Evolutionary conservation across 805 yeast species (phyloP), one percentile per base, ranked within the genome.

Genomic region (Saccharomycopsis lassenensis): DNA sequence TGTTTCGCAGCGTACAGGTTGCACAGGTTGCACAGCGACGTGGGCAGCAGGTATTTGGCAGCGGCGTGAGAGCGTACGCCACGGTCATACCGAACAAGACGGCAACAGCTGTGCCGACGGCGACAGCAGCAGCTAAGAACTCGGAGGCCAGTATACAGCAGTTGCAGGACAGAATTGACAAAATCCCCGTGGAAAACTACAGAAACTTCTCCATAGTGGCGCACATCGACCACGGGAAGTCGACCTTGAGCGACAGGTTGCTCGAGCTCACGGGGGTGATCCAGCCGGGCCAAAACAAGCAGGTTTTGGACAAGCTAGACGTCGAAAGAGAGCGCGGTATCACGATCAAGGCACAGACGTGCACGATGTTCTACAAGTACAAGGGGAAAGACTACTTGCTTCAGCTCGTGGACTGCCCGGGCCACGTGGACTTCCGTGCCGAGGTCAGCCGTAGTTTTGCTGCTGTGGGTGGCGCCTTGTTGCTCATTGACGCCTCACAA

Each of bases 301-400:
- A 89, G 55, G 89, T 91, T 24, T 62, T 89, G 45, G 98, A 89
- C 54, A 81, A 79, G 51, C 61, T 89, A 41, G 96, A 91, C 51
- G 98, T 89, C 14, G 98, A 89, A 54, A 64, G 94, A 52, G 97
- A 89, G 58, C 63, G 98, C 49, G 98, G 98, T 2, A 89, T 89
- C 49, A 89, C 98, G 0, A 91, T 89, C 37, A 89, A 89, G 56
- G 97, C 97, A 0, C 97, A 91, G 52, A 91, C 97, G 0, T 89
- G 95, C 49, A 70, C 95, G 0, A 91, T 89, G 96, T 67, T 91
- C 41, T 86, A 86, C 55, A 65, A 67, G 24, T 65, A 74, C 45
- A 63, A 72, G 6, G 72, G 74, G 2, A 62, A 72, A 48, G 95
- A 89, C 48, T 91, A 84, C 52, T 57, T 91, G 37, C 60, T 89